Evolutionary conservation across 306 rosid genomes (phyloP), one percentile per base, ranked within the genome.

Genomic region (Vigna unguiculata): DNA sequence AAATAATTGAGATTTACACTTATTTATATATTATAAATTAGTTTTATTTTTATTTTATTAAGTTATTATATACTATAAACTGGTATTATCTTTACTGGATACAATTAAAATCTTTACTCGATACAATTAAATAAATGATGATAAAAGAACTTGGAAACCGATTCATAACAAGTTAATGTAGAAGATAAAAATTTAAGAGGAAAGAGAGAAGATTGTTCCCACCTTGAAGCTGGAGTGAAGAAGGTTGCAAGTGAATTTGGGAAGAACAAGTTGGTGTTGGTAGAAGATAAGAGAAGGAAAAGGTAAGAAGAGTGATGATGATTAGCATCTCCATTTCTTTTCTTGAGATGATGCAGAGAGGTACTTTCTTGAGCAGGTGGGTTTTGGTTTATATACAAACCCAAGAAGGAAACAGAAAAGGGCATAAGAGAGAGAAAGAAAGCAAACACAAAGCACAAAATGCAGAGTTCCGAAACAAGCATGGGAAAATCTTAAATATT

Each of bases 401-500:
- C 72, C 14, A 60, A 59, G 49, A 74, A 64, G 80, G 66, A 69
- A 77, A 58, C 53, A 36, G 28, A 38, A 64, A 19, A 20, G 38
- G 17, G 58, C 52, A 52, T 57, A 83, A 70, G 78, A 69, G 53
- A 59, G 49, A 71, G 24, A 22, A 72, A 34, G 57, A 53, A 52
- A 40, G n/a, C 38, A 69, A 59, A 85, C 90, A 89, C 91, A 83
- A 74, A 85, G 80, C 90, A 82, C 91, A 81, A 89, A 88, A 82
- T 70, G 74, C 10, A 76, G 83, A 89, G 89, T 90, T 85, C 95
- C 97, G 80, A 91, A 74, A 82, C 80, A 74, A 76, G 83, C 25
- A 65, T 52, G 67, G 46, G 55, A 46, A 84, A 81, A 43, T 45
- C 36, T 83, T 69, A 41, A 74, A 74, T 74, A 71, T 79, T 71